A percentile compares a stretch with the other conserved stretches of the same genome.
Evolutionary conservation across 257 asterid genomes (phyloP).

Genomic region (Cynanchum wilfordii): DNA sequence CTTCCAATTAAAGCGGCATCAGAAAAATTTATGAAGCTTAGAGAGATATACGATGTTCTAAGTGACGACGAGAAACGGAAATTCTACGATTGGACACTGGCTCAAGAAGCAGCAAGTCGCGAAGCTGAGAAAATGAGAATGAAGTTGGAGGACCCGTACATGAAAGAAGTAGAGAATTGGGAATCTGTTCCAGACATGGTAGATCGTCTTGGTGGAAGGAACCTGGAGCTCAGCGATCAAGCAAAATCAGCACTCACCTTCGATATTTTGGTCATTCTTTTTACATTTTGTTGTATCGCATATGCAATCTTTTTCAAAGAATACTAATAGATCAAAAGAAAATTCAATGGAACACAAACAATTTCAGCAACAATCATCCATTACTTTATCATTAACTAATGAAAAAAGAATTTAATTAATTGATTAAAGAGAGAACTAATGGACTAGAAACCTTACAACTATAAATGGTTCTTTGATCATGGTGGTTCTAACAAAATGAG

Average conservation of each 20-base stretch:
- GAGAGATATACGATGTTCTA: slow-evolving; percentile 54
- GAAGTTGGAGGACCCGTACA: slow-evolving; percentile 61
- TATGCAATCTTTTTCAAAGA: slow-evolving; percentile 68
- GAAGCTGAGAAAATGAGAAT: slow-evolving; percentile 82
- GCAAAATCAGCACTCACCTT: slow-evolving; percentile 86
- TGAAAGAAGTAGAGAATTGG: slow-evolving; percentile 43
- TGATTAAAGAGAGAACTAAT: too few relatives aligned
- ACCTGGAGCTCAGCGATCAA: slow-evolving; percentile 74
- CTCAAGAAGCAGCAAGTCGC: slow-evolving; percentile 76
- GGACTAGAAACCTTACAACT: too few relatives aligned
- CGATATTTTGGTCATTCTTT: slow-evolving; percentile 55
- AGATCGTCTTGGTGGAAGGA: slow-evolving; percentile 83
- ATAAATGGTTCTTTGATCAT: too few relatives aligned
- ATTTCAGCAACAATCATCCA: neutral
- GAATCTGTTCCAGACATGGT: slow-evolving; percentile 73
- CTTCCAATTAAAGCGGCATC: slow-evolving; percentile 87
- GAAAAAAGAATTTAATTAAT: too few relatives aligned
- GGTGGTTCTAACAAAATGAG: neutral
- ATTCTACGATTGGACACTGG: slow-evolving; percentile 81
- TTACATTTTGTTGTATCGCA: slow-evolving; percentile 60
- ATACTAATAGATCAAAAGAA: slow-evolving; percentile 23
- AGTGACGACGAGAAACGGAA: slow-evolving; percentile 63
- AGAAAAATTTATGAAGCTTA: slow-evolving; percentile 66
- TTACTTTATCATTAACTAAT: too few relatives aligned
- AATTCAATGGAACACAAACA: neutral